These are phyloP conservation scores for Salix exigua DNA, from an alignment of 345 rosid species.

Conservation along the genomic window DNA sequence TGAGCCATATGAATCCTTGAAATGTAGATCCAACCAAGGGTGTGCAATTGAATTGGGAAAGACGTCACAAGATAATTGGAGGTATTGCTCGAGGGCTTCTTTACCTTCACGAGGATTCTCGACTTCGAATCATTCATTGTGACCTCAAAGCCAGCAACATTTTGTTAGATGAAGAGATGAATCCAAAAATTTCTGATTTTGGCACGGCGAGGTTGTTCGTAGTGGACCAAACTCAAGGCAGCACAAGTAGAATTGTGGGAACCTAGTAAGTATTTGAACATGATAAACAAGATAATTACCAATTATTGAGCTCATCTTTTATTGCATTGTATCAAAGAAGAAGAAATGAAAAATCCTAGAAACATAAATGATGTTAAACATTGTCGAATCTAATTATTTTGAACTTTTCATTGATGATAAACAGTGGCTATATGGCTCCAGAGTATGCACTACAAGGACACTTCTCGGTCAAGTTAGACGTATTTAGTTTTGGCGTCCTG, in stretches of 20 bases:
- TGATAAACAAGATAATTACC: too few relatives aligned
- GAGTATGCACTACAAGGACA: constrained; percentile 27
- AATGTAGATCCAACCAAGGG: neutral
- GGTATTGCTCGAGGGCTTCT: constrained; percentile 12
- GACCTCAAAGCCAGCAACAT: too few relatives aligned
- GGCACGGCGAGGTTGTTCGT: constrained; percentile 9
- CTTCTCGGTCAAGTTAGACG: constrained; percentile 1
- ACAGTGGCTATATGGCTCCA: constrained; percentile 53
- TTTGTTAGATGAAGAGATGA: too few relatives aligned
- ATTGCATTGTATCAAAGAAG: too few relatives aligned
- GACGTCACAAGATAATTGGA: constrained; percentile 5
- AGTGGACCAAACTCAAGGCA: constrained; percentile 6
- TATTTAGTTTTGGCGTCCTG: constrained; percentile 4
- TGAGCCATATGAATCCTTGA: neutral
- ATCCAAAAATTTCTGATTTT: neutral
- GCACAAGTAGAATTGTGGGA: constrained; percentile 14
- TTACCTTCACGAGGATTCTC: constrained; percentile 17
- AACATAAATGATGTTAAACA: too few relatives aligned
- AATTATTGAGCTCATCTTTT: neutral
- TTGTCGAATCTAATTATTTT: too few relatives aligned
- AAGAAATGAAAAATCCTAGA: too few relatives aligned
- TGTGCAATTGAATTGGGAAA: constrained; percentile 9
- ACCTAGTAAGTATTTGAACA: constrained; percentile 3
- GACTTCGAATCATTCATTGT: neutral
- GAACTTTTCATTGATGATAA: neutral